Evolutionary conservation across 805 yeast genomes (phyloP), one percentile per base, ranked within the genome.

Genomic region (Cyberlindnera xylosilytica): DNA sequence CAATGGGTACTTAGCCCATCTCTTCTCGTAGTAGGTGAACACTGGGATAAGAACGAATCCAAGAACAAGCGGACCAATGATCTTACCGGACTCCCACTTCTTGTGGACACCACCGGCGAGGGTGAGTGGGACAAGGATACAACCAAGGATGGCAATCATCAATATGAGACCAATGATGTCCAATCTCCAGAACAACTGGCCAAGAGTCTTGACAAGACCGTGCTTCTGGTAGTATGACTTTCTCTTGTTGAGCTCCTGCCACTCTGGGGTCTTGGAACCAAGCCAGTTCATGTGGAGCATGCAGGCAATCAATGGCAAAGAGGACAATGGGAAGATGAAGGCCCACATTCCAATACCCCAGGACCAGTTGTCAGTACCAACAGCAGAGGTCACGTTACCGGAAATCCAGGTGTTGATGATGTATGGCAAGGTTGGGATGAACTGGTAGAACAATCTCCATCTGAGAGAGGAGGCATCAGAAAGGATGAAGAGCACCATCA

Each of bases 311-410:
- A 84, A 61, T 17, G 90, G 91, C n/a, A 84, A 39, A 50, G 81
- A 67, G 5, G 79, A 57, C 29, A 81, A 64, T 27, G 90, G 90
- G 70, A 79, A 76, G 49, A 84, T 81, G 52, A 81, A 79, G 2
- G 89, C 88, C 85, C 85, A 84, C 76, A 84, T 83, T 30, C 83
- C 89, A 52, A 83, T 77, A 54, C 82, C 83, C 90, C 90, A 84
- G 11, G 79, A 70, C 82, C 87, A 81, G 26, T 70, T 57, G 7
- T 48, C 41, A 11, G 41, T 3, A 20, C 61, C 62, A 11, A 64
- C 64, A 26, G 64, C 64, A 8, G 60, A 49, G 13, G 74, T 63
- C 36, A 85, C 68, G 52, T 79, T 67, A 56, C 88, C 91, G 22
- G 81, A 64, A 43, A 83, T 72, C 93, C 93, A 86, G 13, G 91